Percentiles rank a stretch among this genome's conserved stretches.
phyloP scores from a whole-genome alignment of 768 basidiomycete genomes.

The Amanita fuliginea region DNA sequence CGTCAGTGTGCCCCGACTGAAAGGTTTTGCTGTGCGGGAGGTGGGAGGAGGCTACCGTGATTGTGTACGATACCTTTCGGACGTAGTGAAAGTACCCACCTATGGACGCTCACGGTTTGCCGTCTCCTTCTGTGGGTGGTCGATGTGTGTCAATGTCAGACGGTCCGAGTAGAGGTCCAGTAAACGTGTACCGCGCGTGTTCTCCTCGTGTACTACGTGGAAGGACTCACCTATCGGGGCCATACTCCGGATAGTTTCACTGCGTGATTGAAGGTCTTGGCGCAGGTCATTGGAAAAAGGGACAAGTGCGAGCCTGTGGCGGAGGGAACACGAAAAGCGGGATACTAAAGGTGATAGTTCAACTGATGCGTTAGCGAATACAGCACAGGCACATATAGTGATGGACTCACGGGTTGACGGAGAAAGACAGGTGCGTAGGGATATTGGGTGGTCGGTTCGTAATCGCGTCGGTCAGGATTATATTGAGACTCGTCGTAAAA shows the following conservation, averaged over 20 bases:
- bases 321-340: conserved; percentile 40
- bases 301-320: conserved; percentile 50
- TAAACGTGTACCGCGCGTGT: too few species aligned
- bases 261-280: conserved; percentile 34
- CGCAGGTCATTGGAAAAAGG: conserved; percentile 32
- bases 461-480: conserved; percentile 5
- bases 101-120: too few species aligned
- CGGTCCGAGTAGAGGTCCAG: too few species aligned
- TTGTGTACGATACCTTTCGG: too few species aligned
- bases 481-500: conserved; percentile 7
- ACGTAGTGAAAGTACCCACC: too few species aligned
- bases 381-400: too few species aligned
- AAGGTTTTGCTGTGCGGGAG: too few species aligned
- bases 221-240: conserved; percentile 34
- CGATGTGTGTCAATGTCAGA: too few species aligned
- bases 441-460: not conserved
- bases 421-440: conserved; percentile 7
- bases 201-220: too few species aligned
- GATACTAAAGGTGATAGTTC: conserved; percentile 85
- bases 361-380: conserved; percentile 36
- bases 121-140: too few species aligned
- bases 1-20: too few species aligned
- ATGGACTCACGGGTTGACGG: conserved; percentile 3
- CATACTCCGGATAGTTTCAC: conserved; percentile 55
- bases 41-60: too few species aligned